Conservation (phyloP, 2,329 filamentous ascomycete species). For the Monosporascus cannonballus region DNA sequence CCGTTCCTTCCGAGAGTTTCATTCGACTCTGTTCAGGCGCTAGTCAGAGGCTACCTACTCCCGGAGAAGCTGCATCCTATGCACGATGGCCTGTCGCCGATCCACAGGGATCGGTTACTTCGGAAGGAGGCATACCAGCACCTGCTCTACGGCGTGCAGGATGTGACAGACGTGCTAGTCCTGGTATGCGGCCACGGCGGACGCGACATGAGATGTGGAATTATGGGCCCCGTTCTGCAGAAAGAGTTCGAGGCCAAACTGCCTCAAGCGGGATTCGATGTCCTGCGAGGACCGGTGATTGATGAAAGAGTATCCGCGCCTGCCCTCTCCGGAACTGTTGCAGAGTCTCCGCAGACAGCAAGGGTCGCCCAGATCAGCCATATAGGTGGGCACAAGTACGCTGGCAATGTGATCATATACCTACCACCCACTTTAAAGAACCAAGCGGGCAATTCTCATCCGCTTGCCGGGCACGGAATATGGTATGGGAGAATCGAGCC, state of each 20-base stretch:
- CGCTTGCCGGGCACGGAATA: slow-evolving; percentile 64
- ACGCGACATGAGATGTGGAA: slow-evolving; percentile 75
- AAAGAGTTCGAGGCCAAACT: slow-evolving; percentile 63
- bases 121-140: slow-evolving; percentile 47
- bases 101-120: slow-evolving; percentile 46
- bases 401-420: slow-evolving; percentile 79
- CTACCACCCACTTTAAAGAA: slow-evolving; percentile 51
- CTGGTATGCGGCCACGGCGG: slow-evolving; percentile 84
- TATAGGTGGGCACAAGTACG: slow-evolving; percentile 80
- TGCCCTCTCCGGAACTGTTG: slow-evolving; percentile 14
- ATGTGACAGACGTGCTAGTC: slow-evolving; percentile 64
- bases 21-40: slow-evolving; percentile 47
- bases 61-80: slow-evolving; percentile 55
- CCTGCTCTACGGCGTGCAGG: slow-evolving; percentile 50
- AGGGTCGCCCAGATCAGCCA: slow-evolving; percentile 69
- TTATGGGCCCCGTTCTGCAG: slow-evolving; percentile 68
- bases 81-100: slow-evolving; percentile 53
- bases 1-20: slow-evolving; percentile 61
- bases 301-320: slow-evolving; percentile 27
- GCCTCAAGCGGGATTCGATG: slow-evolving; percentile 38
- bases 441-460: slow-evolving; percentile 39
- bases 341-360: slow-evolving; percentile 35
- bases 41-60: slow-evolving; percentile 61
- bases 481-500: slow-evolving; percentile 81
- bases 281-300: slow-evolving; percentile 41